Evolutionary conservation across 1,139 yeast genomes (phyloP).

Genomic region (Taphrina communis): DNA sequence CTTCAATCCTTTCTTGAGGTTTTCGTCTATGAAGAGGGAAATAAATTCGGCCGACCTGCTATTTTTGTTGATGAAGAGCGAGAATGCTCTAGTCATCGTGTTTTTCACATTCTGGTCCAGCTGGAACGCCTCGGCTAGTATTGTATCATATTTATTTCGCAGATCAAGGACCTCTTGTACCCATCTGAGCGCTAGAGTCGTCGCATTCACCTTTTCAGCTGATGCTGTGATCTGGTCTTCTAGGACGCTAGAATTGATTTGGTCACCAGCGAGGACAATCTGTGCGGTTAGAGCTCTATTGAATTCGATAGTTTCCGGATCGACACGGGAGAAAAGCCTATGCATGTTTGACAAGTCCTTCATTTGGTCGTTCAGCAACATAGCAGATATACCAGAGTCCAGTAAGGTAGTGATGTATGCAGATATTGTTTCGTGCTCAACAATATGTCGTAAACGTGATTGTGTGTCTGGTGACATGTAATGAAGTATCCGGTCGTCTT

Average conservation of each 20-base stretch:
- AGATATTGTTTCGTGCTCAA: constrained; percentile 70
- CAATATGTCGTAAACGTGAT: constrained; percentile 58
- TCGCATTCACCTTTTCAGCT: constrained; percentile 54
- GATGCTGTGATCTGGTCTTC: constrained; percentile 15
- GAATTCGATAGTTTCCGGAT: constrained; percentile 60
- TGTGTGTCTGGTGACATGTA: constrained; percentile 63
- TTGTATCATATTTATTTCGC: constrained; percentile 60
- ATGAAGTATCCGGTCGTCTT: constrained; percentile 61
- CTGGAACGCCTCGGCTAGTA: constrained; percentile 60
- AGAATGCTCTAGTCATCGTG: constrained; percentile 64
- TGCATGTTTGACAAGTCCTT: constrained; percentile 58
- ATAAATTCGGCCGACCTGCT: constrained; percentile 71
- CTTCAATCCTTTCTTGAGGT: constrained; percentile 66
- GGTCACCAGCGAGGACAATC: constrained; percentile 57
- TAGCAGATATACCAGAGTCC: constrained; percentile 59
- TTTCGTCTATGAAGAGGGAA: constrained; percentile 76
- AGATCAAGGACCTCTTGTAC: constrained; percentile 64
- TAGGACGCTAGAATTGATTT: constrained; percentile 48
- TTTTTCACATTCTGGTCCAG: constrained; percentile 61
- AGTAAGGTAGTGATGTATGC: constrained; percentile 63
- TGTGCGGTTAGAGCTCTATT: constrained; percentile 59
- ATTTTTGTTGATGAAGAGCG: constrained; percentile 65
- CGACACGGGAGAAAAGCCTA: constrained; percentile 61
- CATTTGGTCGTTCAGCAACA: constrained; percentile 58
- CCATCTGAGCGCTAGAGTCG: constrained; percentile 72